Evolutionary conservation across 2,329 filamentous ascomycete genomes (phyloP).

Genomic region (Dichotomopilus funicola): DNA sequence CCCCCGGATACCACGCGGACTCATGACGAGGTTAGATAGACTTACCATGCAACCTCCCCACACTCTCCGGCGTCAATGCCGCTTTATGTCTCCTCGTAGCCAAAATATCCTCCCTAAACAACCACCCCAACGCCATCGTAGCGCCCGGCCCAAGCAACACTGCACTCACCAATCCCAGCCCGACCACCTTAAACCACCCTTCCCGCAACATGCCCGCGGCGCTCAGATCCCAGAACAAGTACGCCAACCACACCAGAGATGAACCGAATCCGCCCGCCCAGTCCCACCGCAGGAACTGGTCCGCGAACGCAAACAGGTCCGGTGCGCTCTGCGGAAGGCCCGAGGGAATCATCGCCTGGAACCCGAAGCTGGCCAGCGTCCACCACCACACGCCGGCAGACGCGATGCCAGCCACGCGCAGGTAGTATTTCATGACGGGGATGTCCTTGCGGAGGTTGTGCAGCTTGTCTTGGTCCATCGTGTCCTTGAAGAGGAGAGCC

Average conservation of each 20-base stretch:
- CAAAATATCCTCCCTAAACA: constrained; percentile 19
- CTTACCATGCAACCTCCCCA: constrained; percentile 11
- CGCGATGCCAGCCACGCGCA: constrained; percentile 1
- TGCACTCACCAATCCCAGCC: constrained; percentile 2
- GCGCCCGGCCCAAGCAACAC: constrained; percentile 16
- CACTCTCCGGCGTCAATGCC: constrained; percentile 16
- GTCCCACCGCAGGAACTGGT: constrained; percentile 15
- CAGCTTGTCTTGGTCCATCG: constrained; percentile 8
- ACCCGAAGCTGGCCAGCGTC: neutral
- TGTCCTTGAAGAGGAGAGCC: constrained; percentile 2
- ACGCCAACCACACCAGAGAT: constrained; percentile 18
- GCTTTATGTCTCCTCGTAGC: constrained; percentile 16
- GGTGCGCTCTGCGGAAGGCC: neutral
- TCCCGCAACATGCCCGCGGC: constrained; percentile 16
- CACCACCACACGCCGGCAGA: constrained; percentile 12
- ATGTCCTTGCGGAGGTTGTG: constrained; percentile 5
- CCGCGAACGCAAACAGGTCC: constrained; percentile 1
- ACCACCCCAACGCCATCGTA: constrained; percentile 16
- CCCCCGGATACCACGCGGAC: neutral
- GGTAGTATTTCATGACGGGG: constrained; percentile 8
- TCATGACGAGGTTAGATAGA: neutral
- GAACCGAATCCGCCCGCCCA: constrained; percentile 10
- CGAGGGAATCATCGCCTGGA: constrained; percentile 3
- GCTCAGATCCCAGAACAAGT: constrained; percentile 19
- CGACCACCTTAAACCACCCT: constrained; percentile 13